phyloP scores from a whole-genome alignment of 2,329 filamentous ascomycete species.

The Emydomyces testavorans region DNA sequence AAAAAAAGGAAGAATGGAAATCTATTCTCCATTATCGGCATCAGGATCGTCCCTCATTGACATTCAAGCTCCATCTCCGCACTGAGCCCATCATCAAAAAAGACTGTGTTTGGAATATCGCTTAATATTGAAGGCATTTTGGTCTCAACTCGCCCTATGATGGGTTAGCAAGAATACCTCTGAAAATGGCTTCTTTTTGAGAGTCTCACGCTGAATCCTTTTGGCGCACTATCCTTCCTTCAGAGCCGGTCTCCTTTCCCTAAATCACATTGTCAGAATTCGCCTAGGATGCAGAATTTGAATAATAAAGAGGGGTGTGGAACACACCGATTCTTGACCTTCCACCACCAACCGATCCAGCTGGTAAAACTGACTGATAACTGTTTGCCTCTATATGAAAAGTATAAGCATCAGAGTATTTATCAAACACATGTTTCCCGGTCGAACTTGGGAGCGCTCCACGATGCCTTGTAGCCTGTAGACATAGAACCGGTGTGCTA shows the following conservation, averaged over 20 bases:
- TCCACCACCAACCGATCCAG: conserved; percentile 86
- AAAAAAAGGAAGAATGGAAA: no score
- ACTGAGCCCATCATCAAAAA: not conserved
- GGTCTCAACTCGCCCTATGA: conserved; percentile 4
- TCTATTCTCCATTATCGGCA: conserved; percentile 8
- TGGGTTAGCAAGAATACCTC: not conserved
- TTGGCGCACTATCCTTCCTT: conserved; percentile 56
- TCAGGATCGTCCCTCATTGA: not conserved
- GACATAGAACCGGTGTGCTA: not conserved
- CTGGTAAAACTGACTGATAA: conserved; percentile 91
- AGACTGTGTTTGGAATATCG: not conserved
- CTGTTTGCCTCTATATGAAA: conserved; percentile 67
- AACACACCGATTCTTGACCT: conserved; percentile 61
- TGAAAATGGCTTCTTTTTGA: not conserved
- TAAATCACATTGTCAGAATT: conserved; percentile 21
- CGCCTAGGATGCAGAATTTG: not conserved
- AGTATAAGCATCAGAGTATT: conserved; percentile 5
- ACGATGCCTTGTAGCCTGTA: not conserved
- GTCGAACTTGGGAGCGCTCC: not conserved
- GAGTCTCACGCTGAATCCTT: conserved; percentile 60
- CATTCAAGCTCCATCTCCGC: not conserved
- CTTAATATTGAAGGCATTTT: not conserved
- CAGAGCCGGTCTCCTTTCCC: conserved; percentile 57
- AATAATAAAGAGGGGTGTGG: not conserved
- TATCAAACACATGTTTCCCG: not conserved